A percentile compares a stretch with the other conserved stretches of the same genome.
Evolutionary conservation across 2,329 filamentous ascomycete species (phyloP).

Genomic region (Microcyclospora pomicola): DNA sequence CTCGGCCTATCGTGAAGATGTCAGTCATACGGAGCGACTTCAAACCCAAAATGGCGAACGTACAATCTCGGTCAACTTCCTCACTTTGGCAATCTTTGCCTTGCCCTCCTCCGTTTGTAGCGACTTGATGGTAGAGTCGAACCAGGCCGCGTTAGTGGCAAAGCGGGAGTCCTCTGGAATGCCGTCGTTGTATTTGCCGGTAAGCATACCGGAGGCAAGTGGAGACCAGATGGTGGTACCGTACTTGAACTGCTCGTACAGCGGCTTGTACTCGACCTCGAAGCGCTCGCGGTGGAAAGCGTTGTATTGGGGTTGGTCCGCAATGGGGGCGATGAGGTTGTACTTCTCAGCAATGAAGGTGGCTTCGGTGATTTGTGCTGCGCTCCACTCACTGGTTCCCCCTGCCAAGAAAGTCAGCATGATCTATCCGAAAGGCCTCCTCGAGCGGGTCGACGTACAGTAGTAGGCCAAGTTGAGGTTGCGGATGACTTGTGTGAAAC

Average conservation of each 20-base stretch:
- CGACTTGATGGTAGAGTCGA: constrained; percentile 41
- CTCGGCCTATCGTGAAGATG: constrained; percentile 24
- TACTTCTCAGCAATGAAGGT: constrained; percentile 40
- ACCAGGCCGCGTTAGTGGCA: constrained; percentile 43
- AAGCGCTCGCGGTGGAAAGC: constrained; percentile 48
- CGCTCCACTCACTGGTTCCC: constrained; percentile 49
- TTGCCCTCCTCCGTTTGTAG: constrained; percentile 37
- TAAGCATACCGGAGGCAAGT: constrained; percentile 43
- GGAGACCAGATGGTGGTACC: constrained; percentile 45
- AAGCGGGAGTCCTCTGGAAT: constrained; percentile 48
- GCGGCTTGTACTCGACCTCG: constrained; percentile 46
- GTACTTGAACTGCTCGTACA: constrained; percentile 44
- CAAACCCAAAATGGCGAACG: not conserved
- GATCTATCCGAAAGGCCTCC: no score
- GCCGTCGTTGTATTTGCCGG: constrained; percentile 51
- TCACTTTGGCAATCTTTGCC: constrained; percentile 44
- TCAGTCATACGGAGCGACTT: not conserved
- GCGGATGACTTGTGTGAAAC: constrained; percentile 37
- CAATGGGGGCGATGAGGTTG: constrained; percentile 44
- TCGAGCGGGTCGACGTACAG: constrained; percentile 22
- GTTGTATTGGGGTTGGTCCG: constrained; percentile 46
- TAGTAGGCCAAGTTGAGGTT: constrained; percentile 49
- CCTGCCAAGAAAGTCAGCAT: no score
- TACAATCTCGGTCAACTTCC: constrained; percentile 21
- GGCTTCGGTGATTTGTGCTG: constrained; percentile 46